Base-by-base conservation (phyloP, 352 stramenopile species). In the Stephanocyclus meneghinianus region DNA sequence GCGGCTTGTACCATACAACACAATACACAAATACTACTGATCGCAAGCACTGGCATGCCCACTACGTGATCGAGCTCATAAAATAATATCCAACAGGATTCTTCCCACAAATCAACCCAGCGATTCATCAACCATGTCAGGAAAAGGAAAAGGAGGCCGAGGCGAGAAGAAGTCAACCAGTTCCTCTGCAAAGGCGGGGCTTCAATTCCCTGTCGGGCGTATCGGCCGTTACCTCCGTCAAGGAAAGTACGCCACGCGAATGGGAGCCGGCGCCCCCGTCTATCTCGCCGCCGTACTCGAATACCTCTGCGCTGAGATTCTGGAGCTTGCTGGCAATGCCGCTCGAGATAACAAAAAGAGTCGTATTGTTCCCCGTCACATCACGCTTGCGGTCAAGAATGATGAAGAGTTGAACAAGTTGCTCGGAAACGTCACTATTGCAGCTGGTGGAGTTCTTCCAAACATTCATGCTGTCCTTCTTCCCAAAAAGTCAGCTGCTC, bases 251-350 rank as follows among this genome's bases (percentile, higher is more conserved):
- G 18, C 53, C 40, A 26, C 21, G 21, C 21, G 21, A 26, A 26
- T 26, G 21, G 21, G 21, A 26, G 21, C 21, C 21, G 21, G 21
- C 21, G 21, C 21, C 21, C 21, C 21, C 21, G 21, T 26, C 21
- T 26, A 26, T 26, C 21, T 26, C 53, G 18, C 53, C 11, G 53
- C 29, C 18, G 53, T 61, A 4, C 53, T 56, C 48, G 48, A 56
- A 18, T 59, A 63, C 30, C 8, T 63, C 30, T 63, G 55, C 26
- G 55, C 55, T 44, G 55, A 63, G 55, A 45, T 44, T 30, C 26
- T 63, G 13, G 55, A 63, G 55, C 55, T 63, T 45, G 26, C 55
- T 29, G 26, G 55, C 40, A 63, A 63, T 30, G 55, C 55, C 11
- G 26, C 55, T 21, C 55, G 55, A 6, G 13, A 16, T 21, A 21